A percentile compares a stretch with the other conserved stretches of the same genome.
phyloP scores from a whole-genome alignment of 1,284 basidiomycete genomes.

The Austroboletus olivaceoglutinosus region DNA sequence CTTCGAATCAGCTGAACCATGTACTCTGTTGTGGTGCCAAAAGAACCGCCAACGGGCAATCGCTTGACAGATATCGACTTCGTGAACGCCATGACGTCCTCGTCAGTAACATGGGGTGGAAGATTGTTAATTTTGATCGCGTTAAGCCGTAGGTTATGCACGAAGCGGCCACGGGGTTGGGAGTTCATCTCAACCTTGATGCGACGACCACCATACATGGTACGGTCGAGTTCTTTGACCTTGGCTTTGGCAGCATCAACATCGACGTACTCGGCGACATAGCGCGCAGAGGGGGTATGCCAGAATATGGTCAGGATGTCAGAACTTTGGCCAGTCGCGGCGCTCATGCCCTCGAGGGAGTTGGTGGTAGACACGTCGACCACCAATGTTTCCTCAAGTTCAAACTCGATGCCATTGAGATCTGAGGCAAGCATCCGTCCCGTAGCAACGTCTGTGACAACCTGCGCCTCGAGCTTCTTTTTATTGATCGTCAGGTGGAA shows the following conservation, averaged over 20 bases:
- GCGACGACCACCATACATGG: conserved; percentile 37
- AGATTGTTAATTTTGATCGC: conserved; percentile 36
- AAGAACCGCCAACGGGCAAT: conserved; percentile 6
- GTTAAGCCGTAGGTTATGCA: conserved; percentile 22
- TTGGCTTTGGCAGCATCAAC: conserved; percentile 17
- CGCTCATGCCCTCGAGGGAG: conserved; percentile 40
- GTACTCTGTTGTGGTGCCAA: conserved; percentile 1
- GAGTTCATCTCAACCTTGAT: conserved; percentile 44
- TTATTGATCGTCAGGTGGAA: conserved; percentile 37
- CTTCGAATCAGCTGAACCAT: conserved; percentile 13
- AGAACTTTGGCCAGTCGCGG: conserved; percentile 25
- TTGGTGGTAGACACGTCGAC: conserved; percentile 41
- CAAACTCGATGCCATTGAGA: conserved; percentile 45
- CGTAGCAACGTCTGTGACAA: conserved; percentile 39
- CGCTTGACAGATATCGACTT: conserved; percentile 22
- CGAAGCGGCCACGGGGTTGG: conserved; percentile 27
- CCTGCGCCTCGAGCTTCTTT: conserved; percentile 33
- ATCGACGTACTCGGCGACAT: conserved; percentile 39
- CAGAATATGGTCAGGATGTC: conserved; percentile 45
- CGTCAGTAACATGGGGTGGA: conserved; percentile 19
- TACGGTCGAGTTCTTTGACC: conserved; percentile 35
- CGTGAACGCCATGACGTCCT: conserved; percentile 22
- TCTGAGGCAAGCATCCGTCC: conserved; percentile 38
- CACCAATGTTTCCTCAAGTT: conserved; percentile 36
- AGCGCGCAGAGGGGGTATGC: conserved; percentile 39